Percentiles rank a stretch among this genome's conserved stretches.
phyloP scores from a whole-genome alignment of 306 rosid genomes.

The Carpinus fangiana region DNA sequence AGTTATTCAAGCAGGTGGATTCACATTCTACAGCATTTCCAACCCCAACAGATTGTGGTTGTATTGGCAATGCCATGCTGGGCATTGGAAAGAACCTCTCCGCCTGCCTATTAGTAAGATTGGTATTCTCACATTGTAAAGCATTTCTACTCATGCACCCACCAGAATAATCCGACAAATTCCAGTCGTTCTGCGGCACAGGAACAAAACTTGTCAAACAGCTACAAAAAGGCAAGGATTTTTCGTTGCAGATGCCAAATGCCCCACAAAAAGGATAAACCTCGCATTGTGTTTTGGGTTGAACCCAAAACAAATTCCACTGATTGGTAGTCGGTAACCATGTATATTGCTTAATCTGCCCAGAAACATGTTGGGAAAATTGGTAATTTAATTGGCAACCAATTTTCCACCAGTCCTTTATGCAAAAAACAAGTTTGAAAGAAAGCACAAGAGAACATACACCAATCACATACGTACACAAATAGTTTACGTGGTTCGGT shows the following conservation, averaged over 20 bases:
- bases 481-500: no score
- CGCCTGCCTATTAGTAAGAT: conserved; percentile 10
- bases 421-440: no score
- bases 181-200: neutral
- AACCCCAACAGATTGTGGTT: conserved; percentile 20
- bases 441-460: no score
- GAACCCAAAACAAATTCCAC: neutral
- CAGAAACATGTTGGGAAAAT: no score
- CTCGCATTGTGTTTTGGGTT: neutral
- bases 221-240: neutral
- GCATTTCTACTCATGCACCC: neutral
- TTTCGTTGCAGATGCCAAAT: neutral
- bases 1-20: conserved; percentile 42
- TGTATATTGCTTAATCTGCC: no score
- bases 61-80: conserved; percentile 38
- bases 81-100: conserved; percentile 44
- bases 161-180: neutral
- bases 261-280: conserved; percentile 1
- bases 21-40: conserved; percentile 43
- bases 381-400: no score
- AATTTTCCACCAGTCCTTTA: no score
- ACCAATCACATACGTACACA: no score
- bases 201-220: neutral
- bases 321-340: no score
- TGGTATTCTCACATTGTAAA: conserved; percentile 20